phyloP scores from a whole-genome alignment of 2,329 filamentous ascomycete genomes.

The Aspergillus carbonarius region DNA sequence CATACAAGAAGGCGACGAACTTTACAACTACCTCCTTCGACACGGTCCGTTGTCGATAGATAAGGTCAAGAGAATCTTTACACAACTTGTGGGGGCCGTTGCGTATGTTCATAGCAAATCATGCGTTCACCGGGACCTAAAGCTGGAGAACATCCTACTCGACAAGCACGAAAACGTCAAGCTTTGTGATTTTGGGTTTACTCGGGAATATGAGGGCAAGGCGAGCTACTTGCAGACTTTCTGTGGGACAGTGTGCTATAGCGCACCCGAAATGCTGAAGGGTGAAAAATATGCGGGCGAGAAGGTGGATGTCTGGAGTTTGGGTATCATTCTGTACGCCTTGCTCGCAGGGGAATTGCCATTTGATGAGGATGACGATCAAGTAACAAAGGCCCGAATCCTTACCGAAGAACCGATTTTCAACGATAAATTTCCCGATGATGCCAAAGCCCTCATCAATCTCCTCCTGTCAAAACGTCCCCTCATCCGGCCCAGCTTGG shows the following conservation, averaged over 20 bases:
- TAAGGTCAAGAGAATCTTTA: slow-evolving; percentile 94
- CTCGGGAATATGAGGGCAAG: slow-evolving; percentile 93
- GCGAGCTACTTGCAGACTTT: slow-evolving; percentile 95
- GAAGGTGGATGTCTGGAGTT: slow-evolving; percentile 98
- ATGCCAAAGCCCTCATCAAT: slow-evolving; percentile 75
- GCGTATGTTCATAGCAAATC: slow-evolving; percentile 92
- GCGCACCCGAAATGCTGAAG: slow-evolving; percentile 96
- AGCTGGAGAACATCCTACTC: slow-evolving; percentile 92
- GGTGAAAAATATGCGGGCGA: slow-evolving; percentile 97
- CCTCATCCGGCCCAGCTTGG: slow-evolving; percentile 73
- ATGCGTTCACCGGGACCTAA: slow-evolving; percentile 94
- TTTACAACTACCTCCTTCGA: slow-evolving; percentile 91
- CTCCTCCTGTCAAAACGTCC: slow-evolving; percentile 87
- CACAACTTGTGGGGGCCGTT: slow-evolving; percentile 91
- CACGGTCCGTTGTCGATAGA: slow-evolving; percentile 79
- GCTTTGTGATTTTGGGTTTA: slow-evolving; percentile 96
- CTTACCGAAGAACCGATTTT: slow-evolving; percentile 81
- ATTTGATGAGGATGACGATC: slow-evolving; percentile 95
- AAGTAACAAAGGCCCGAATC: slow-evolving; percentile 79
- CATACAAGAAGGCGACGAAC: slow-evolving; percentile 71
- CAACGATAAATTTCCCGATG: slow-evolving; percentile 73
- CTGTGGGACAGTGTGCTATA: slow-evolving; percentile 97
- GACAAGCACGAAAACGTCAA: slow-evolving; percentile 98
- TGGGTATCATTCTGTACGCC: slow-evolving; percentile 86
- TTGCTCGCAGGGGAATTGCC: slow-evolving; percentile 79